These are phyloP conservation scores for Pneumocystis oryctolagi DNA, from an alignment of 1,139 yeast species.

Conservation along the genomic window DNA sequence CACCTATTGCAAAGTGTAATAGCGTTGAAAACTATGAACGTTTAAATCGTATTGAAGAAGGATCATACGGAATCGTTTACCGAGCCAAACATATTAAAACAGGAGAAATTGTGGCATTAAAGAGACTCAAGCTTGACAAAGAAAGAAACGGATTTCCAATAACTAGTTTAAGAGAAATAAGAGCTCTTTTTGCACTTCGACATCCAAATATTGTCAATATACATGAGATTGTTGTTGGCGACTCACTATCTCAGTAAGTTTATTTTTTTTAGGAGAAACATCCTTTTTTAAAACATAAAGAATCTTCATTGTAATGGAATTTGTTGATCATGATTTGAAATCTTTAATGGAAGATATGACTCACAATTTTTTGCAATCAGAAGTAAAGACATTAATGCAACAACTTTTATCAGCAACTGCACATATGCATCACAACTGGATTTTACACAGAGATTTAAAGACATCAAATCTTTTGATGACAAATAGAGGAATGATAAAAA, in stretches of 20 bases:
- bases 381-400: slow-evolving; percentile 21
- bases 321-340: slow-evolving; percentile 23
- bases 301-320: slow-evolving; percentile 24
- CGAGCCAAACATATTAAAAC: slow-evolving; percentile 40
- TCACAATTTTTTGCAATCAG: slow-evolving; percentile 21
- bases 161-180: slow-evolving; percentile 72
- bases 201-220: slow-evolving; percentile 53
- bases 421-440: slow-evolving; percentile 32
- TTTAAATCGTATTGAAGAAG: slow-evolving; percentile 28
- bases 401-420: slow-evolving; percentile 22
- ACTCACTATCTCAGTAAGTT: slow-evolving; percentile 15
- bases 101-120: slow-evolving; percentile 43
- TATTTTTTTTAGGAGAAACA: not conserved
- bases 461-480: slow-evolving; percentile 49
- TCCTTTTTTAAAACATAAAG: not conserved
- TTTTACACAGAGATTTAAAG: slow-evolving; percentile 48
- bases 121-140: slow-evolving; percentile 38
- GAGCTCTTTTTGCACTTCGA: slow-evolving; percentile 44
- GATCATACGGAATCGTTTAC: slow-evolving; percentile 34
- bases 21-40: slow-evolving; percentile 16
- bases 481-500: slow-evolving; percentile 36
- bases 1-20: slow-evolving; percentile 7
- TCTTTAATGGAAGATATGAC: slow-evolving; percentile 16
- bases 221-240: slow-evolving; percentile 46
- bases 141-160: slow-evolving; percentile 60